Conservation (phyloP, 345 rosid genomes). For the Lepidium aucheri region DNA sequence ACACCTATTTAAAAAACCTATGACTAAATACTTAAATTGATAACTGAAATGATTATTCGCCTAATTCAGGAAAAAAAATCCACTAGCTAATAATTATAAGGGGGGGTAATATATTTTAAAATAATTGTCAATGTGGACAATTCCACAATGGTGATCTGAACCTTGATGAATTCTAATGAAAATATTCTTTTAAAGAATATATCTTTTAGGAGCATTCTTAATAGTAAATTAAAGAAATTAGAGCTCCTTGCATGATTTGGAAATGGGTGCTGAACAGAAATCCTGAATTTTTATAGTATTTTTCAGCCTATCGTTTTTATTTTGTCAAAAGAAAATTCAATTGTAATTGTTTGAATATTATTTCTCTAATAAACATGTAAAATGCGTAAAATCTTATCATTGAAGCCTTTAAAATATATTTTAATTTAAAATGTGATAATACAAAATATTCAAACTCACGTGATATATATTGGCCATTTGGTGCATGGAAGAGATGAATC, state of each 20-base stretch:
- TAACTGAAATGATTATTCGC: no score
- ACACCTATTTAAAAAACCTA: no score
- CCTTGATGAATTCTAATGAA: no score
- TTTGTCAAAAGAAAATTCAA: no score
- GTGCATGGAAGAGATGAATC: slow-evolving; percentile 12
- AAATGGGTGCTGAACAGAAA: background rate
- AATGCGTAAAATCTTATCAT: background rate
- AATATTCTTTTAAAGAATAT: no score
- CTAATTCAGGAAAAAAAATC: no score
- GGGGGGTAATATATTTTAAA: background rate
- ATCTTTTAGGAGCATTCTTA: no score
- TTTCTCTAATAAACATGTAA: background rate
- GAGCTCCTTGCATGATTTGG: background rate
- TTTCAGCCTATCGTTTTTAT: no score
- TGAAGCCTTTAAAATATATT: background rate
- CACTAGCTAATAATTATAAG: background rate
- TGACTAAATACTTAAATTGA: no score
- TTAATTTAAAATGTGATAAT: background rate
- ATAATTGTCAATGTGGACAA: background rate
- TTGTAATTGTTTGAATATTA: background rate
- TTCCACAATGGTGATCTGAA: background rate
- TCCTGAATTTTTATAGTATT: background rate
- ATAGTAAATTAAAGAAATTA: background rate
- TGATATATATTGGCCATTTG: background rate
- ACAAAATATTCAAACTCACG: background rate